A percentile compares a stretch with the other conserved stretches of the same genome.
Conservation (phyloP, 345 rosid genomes). For the Ceriops tagal region DNA sequence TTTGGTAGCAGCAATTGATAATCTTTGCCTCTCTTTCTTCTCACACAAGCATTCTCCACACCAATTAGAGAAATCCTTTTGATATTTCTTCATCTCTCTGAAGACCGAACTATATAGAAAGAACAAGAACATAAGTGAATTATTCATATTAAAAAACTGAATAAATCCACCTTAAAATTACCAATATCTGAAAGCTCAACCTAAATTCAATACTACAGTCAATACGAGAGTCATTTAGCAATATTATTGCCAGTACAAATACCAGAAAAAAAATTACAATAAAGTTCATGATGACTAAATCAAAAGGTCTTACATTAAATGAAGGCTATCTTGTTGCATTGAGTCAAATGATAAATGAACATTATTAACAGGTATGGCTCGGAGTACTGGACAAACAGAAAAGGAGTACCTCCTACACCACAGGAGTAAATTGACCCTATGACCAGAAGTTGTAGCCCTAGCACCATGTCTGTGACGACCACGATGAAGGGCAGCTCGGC, state of each 20-base stretch:
- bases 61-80: slow-evolving; percentile 81
- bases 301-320: neutral
- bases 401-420: slow-evolving; percentile 87
- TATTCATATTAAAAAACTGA: neutral
- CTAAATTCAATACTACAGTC: neutral
- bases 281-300: neutral
- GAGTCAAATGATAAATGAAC: neutral
- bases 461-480: slow-evolving; percentile 99
- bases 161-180: neutral
- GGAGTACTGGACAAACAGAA: neutral
- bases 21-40: slow-evolving; percentile 58
- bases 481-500: slow-evolving; percentile 80
- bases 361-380: neutral
- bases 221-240: neutral
- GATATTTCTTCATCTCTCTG: slow-evolving; percentile 81
- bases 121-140: neutral
- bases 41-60: slow-evolving; percentile 82
- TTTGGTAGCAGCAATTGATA: slow-evolving; percentile 53
- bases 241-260: neutral
- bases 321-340: neutral
- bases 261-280: neutral
- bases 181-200: neutral
- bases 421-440: slow-evolving; percentile 70
- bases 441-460: slow-evolving; percentile 79
- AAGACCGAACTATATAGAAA: slow-evolving; percentile 57